phyloP scores from a whole-genome alignment of 306 rosid species.

The Glycyrrhiza uralensis region DNA sequence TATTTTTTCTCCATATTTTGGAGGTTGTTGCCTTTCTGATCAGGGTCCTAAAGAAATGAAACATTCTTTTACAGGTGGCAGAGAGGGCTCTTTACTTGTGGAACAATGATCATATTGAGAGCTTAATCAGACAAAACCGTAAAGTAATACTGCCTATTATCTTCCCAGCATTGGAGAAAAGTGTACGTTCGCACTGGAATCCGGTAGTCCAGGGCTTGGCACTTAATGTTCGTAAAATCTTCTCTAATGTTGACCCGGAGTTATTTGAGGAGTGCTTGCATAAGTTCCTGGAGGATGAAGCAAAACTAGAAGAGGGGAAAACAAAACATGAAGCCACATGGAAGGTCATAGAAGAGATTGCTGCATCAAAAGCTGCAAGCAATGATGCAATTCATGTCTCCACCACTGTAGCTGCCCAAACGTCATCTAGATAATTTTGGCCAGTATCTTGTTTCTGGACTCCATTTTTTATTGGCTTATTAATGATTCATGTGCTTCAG shows the following conservation, averaged over 20 bases:
- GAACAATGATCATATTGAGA: conserved; percentile 66
- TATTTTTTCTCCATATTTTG: no score
- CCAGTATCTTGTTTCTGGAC: no score
- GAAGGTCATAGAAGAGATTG: conserved; percentile 61
- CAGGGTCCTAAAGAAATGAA: no score
- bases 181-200: conserved; percentile 67
- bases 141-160: conserved; percentile 58
- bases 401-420: no score
- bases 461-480: no score
- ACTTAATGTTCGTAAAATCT: conserved; percentile 53
- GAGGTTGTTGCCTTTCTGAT: no score
- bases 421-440: no score
- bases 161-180: conserved; percentile 66
- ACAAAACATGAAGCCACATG: conserved; percentile 49
- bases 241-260: conserved; percentile 55
- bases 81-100: conserved; percentile 64
- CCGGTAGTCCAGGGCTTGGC: conserved; percentile 74
- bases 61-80: no score
- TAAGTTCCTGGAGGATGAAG: conserved; percentile 43
- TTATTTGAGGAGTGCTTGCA: conserved; percentile 51
- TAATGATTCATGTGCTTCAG: no score
- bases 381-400: conserved; percentile 36
- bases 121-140: conserved; percentile 52
- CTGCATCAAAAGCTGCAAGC: conserved; percentile 39
- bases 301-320: conserved; percentile 38